These are phyloP conservation scores for Erucastrum elatum DNA, from an alignment of 345 rosid species.

Conservation along the genomic window DNA sequence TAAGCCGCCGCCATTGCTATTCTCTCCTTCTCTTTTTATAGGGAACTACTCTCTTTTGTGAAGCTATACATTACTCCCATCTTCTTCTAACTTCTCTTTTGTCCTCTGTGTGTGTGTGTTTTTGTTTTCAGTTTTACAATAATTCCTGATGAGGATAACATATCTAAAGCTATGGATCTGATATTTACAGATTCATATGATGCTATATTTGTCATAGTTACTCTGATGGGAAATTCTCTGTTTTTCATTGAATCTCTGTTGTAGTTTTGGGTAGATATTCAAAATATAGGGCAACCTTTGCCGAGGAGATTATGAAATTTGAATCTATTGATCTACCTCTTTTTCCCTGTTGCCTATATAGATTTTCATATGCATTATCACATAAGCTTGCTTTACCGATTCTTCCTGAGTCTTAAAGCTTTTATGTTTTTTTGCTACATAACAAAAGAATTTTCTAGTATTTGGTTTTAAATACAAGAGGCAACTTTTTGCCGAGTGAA, in stretches of 20 bases:
- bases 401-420: background rate
- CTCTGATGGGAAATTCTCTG: conserved; percentile 33
- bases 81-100: background rate
- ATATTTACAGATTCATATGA: conserved; percentile 17
- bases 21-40: conserved; percentile 20
- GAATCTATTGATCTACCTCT: background rate
- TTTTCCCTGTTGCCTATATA: background rate
- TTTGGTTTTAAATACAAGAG: background rate
- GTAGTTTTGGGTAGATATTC: background rate
- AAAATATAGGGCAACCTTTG: background rate
- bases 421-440: background rate
- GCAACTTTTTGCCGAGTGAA: conserved; percentile 46
- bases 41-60: background rate
- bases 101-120: too few relatives aligned
- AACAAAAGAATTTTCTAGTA: background rate
- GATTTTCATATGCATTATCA: background rate
- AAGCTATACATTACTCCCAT: too few relatives aligned
- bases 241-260: background rate
- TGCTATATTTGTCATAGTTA: conserved; percentile 43
- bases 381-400: background rate
- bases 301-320: background rate
- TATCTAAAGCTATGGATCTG: conserved; percentile 35
- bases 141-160: conserved; percentile 31
- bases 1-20: conserved; percentile 7
- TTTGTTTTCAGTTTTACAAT: background rate